A percentile compares a stretch with the other conserved stretches of the same genome.
Conservation (phyloP, 768 basidiomycete genomes). For the Amanita phalloides region DNA sequence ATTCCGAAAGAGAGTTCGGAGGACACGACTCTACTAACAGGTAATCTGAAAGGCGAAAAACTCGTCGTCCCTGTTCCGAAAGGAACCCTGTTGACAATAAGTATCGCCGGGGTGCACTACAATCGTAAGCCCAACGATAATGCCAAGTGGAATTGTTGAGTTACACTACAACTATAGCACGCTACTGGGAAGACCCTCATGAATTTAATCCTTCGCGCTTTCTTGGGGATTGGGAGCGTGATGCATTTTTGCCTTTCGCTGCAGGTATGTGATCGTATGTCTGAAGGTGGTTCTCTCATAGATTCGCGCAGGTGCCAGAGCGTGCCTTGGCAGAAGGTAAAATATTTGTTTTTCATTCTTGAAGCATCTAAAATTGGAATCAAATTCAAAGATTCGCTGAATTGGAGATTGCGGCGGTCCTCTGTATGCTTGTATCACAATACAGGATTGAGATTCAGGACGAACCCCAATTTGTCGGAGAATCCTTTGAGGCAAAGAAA, state of each 20-base stretch:
- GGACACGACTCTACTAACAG: constrained; percentile 30
- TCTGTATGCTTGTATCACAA: constrained; percentile 35
- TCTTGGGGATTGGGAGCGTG: constrained; percentile 40
- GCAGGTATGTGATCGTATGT: constrained; percentile 19
- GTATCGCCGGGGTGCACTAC: constrained; percentile 33
- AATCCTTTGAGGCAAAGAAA: constrained; percentile 36
- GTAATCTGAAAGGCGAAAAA: constrained; percentile 26
- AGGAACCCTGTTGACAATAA: constrained; percentile 25
- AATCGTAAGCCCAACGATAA: constrained; percentile 27
- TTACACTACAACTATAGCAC: constrained; percentile 21
- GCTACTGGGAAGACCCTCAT: constrained; percentile 45
- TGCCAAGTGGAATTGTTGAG: neutral
- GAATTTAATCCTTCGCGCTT: constrained; percentile 36
- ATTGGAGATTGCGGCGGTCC: constrained; percentile 37
- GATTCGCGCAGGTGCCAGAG: constrained; percentile 24
- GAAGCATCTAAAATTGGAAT: neutral
- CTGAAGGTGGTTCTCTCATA: neutral
- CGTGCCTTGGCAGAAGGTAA: constrained; percentile 35
- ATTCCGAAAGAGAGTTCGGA: constrained; percentile 36
- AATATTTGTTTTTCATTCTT: neutral
- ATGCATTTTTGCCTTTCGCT: constrained; percentile 46
- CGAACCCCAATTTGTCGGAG: constrained; percentile 35
- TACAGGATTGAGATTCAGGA: constrained; percentile 40
- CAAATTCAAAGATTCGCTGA: constrained; percentile 32
- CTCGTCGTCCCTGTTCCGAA: constrained; percentile 29